phyloP scores from a whole-genome alignment of 768 basidiomycete species.

The Kwoniella pini region DNA sequence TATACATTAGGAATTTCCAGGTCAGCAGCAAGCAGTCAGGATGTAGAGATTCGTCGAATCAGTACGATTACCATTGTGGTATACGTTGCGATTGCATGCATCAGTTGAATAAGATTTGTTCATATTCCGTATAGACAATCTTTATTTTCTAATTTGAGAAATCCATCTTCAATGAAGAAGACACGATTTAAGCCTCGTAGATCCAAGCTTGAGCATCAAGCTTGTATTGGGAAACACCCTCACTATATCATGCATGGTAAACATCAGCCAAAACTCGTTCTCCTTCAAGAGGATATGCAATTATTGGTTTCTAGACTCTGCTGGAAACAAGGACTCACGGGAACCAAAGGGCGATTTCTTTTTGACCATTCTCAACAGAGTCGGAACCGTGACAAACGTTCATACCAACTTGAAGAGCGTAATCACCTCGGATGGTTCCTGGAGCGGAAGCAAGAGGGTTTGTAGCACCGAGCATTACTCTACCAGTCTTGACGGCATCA shows the following conservation, averaged over 20 bases:
- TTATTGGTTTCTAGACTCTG: no score
- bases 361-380: constrained; percentile 61
- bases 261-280: not conserved
- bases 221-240: constrained; percentile 52
- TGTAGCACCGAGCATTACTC: constrained; percentile 92
- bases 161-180: not conserved
- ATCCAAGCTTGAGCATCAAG: constrained; percentile 42
- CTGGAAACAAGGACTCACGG: constrained; percentile 34
- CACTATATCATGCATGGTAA: constrained; percentile 23
- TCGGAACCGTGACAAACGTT: constrained; percentile 57
- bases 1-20: no score
- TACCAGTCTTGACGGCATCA: constrained; percentile 72
- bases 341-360: constrained; percentile 86
- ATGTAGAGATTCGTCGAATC: no score
- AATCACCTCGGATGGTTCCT: constrained; percentile 96
- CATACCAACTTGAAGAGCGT: constrained; percentile 83
- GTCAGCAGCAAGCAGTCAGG: no score
- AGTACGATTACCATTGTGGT: no score
- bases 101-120: no score
- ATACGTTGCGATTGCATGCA: no score
- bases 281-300: not conserved
- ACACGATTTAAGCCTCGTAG: constrained; percentile 35
- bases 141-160: no score
- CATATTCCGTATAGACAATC: no score
- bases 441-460: constrained; percentile 88